Conservation (phyloP, 768 basidiomycete species). For the Rhodotorula graminis region DNA sequence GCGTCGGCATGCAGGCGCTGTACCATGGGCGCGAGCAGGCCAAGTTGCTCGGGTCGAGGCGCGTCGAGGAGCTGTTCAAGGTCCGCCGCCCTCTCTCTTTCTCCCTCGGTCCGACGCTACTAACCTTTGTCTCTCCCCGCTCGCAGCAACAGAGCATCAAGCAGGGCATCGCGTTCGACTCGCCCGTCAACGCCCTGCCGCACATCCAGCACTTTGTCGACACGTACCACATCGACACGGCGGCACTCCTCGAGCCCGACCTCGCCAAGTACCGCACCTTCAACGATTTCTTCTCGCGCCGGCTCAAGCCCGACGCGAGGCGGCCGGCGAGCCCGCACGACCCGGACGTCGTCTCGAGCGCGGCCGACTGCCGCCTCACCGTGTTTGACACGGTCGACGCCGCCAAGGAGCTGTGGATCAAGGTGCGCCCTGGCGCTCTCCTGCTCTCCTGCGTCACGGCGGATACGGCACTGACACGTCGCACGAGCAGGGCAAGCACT, state of each 20-base stretch:
- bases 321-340: constrained; percentile 59
- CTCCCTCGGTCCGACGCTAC: no score
- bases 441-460: no score
- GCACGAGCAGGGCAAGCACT: constrained; percentile 67
- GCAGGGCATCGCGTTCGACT: constrained; percentile 30
- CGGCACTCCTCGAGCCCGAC: constrained; percentile 64
- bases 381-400: constrained; percentile 59
- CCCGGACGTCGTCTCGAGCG: constrained; percentile 56
- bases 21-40: constrained; percentile 31
- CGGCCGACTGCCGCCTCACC: constrained; percentile 68
- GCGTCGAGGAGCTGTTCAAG: constrained; percentile 24
- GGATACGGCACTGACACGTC: no score
- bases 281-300: constrained; percentile 69
- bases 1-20: constrained; percentile 35
- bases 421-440: constrained; percentile 2
- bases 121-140: not conserved
- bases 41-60: not conserved
- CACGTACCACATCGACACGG: constrained; percentile 52
- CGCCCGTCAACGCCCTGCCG: constrained; percentile 40
- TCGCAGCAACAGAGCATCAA: constrained; percentile 16
- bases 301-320: constrained; percentile 57
- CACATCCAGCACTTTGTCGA: constrained; percentile 48
- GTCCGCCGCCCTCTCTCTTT: not conserved
- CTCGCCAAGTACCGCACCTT: constrained; percentile 60
- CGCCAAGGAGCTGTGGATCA: constrained; percentile 63